Evolutionary conservation across 2,329 filamentous ascomycete species (phyloP), one percentile per base, ranked within the genome.

Genomic region (Geosmithia morbida): DNA sequence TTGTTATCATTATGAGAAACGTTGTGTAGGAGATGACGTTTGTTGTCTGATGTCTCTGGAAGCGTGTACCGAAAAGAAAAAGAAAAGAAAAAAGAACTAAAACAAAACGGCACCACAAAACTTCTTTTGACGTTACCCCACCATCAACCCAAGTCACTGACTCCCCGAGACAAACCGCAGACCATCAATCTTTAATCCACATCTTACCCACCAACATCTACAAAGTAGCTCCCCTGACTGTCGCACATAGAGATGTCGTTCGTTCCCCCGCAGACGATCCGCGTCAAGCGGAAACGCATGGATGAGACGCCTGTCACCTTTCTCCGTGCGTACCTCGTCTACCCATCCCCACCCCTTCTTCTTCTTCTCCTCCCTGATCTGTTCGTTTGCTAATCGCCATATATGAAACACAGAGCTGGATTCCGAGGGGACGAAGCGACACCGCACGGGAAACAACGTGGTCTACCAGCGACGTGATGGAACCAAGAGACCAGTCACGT

Each of bases 211-310:
- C 33, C 33, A 37, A 37, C 33, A 11, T 11, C 33, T 13, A 7
- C 33, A 37, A 37, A 3, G 3, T 11, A 37, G 3, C 10, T 37
- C 6, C 33, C 11, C 6, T 13, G 33, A 37, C 3, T 3, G 10
- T 11, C 4, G 14, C 46, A 45, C n/a, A n/a, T n/a, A n/a, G n/a
- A 41, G 45, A 79, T 79, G 75, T 75, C 75, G 45, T 37, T 11
- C 3, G 63, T 76, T 3, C 76, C 75, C 20, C 75, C 75, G 22
- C 70, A 76, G 51, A 63, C 75, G 45, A 79, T 80, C 59, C 71
- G 73, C 49, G 71, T 80, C 53, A 79, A 79, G 67, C 74, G 76
- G 56, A 79, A 79, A 62, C 70, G 68, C 46, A 72, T 71, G 16
- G 69, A 74, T 17, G 70, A 74, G 49, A 63, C 65, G 13, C 72